Base-by-base conservation (phyloP, 306 rosid genomes). In the Sphenostylis stenocarpa region DNA sequence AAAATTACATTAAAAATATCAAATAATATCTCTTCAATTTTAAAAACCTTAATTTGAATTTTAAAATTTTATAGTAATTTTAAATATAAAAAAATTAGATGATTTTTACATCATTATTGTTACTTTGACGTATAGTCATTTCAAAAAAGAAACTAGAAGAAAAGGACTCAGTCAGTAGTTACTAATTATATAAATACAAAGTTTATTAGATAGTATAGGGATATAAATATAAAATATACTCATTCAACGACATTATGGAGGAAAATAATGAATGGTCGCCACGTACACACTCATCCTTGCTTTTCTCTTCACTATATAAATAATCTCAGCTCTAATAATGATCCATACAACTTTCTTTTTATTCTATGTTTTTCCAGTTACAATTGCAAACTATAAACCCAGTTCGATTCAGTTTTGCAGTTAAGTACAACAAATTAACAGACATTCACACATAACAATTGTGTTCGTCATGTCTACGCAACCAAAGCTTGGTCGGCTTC, bases 401-500 rank as follows among this genome's bases (percentile, higher is more conserved):
- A 29, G 0, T 29, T 29, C 16, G 36, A n/a, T 6, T 62, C 62
- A 66, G 24, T 72, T 58, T 29, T n/a, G 29, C 9, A 39, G 11
- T 19, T 34, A 4, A 52, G 6, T 31, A 31, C 53, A 5, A 19
- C 4, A 60, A 4, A 65, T 9, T 62, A 38, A 14, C 31, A 21
- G 4, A 41, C 60, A 48, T 6, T 6, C 11, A 34, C 1, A 19
- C 49, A 43, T 3, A 34, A 38, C 13, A 38, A 9, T 2, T 7
- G 47, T 38, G 44, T 51, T 74, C 86, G 85, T 82, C 81, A 92
- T 90, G 97, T 51, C 87, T 47, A 69, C 16, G 56, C 75, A 53
- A 31, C 82, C 81, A 2, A 92, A 83, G 90, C 82, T 92, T 21
- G 70, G 56, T 64, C 85, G 98, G 67, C 8, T 75, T 34, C 88